A percentile compares a stretch with the other conserved stretches of the same genome.
Conservation (phyloP, 1,284 basidiomycete species). For the Thecaphora thlaspeos region DNA sequence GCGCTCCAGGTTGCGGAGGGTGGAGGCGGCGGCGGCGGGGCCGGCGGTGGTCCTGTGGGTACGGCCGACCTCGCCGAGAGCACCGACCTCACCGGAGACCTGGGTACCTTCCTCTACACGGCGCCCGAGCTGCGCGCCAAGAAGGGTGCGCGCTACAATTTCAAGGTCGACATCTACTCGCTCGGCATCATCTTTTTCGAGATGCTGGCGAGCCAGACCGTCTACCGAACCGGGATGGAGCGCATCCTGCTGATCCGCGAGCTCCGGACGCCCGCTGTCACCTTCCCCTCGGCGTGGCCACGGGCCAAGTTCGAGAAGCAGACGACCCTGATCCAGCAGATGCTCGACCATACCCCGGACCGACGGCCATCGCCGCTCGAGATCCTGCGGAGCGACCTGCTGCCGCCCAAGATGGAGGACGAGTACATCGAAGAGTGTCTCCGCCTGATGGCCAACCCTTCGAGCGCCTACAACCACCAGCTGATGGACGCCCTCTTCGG, state of each 20-base stretch:
- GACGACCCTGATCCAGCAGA: constrained; percentile 70
- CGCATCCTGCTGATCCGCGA: constrained; percentile 78
- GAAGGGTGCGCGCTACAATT: constrained; percentile 66
- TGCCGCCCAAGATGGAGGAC: constrained; percentile 75
- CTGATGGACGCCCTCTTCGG: constrained; percentile 39
- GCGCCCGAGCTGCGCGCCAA: constrained; percentile 67
- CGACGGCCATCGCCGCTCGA: constrained; percentile 80
- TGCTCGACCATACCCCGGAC: constrained; percentile 81
- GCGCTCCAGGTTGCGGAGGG: constrained; percentile 45
- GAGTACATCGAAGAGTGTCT: constrained; percentile 80
- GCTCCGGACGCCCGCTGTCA: constrained; percentile 70
- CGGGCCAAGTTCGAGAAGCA: constrained; percentile 62
- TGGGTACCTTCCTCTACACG: constrained; percentile 89
- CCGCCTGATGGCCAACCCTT: constrained; percentile 69
- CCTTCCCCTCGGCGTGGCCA: constrained; percentile 74
- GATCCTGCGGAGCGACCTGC: constrained; percentile 74
- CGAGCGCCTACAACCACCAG: constrained; percentile 44
- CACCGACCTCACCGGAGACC: constrained; percentile 65
- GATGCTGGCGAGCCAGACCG: constrained; percentile 72
- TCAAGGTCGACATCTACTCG: constrained; percentile 92
- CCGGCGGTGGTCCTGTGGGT: constrained; percentile 62
- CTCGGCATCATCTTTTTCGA: constrained; percentile 93
- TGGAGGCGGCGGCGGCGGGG: constrained; percentile 26
- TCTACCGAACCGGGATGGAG: constrained; percentile 81
- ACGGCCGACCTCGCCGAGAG: constrained; percentile 64